phyloP scores from a whole-genome alignment of 257 asterid species.

The Solanum arcanum region DNA sequence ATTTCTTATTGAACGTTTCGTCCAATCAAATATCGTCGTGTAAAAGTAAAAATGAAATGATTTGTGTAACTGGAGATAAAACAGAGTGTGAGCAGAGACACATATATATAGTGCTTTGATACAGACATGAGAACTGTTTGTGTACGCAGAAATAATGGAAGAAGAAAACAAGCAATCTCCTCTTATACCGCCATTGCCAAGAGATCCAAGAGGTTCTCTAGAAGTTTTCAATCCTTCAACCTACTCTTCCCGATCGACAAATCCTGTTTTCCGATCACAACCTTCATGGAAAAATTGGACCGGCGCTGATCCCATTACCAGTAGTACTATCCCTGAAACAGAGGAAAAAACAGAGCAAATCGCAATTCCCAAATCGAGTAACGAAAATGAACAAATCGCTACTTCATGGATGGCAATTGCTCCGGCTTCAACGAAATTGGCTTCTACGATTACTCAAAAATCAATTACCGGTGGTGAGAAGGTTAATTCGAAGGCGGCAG shows the following conservation, averaged over 20 bases:
- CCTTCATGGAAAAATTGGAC: slow-evolving; percentile 46
- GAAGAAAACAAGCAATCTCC: slow-evolving; percentile 23
- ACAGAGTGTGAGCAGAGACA: not conserved
- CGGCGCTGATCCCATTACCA: not conserved
- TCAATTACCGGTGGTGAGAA: slow-evolving; percentile 9
- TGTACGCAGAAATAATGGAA: slow-evolving; percentile 38
- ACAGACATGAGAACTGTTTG: not conserved
- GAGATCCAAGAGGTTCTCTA: slow-evolving; percentile 74
- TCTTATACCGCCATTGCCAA: slow-evolving; percentile 38
- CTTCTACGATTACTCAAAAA: not conserved
- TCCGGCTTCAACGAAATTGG: not conserved
- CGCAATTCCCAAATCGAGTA: not conserved
- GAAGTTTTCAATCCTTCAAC: slow-evolving; percentile 80
- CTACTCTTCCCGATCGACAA: slow-evolving; percentile 11
- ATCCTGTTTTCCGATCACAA: slow-evolving; percentile 29
- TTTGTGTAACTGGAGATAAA: not conserved
- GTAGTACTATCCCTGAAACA: not conserved
- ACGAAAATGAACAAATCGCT: slow-evolving; percentile 3
- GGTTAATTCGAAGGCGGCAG: not conserved
- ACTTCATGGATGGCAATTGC: slow-evolving; percentile 79
- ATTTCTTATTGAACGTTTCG: accelerated
- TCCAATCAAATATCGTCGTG: not conserved
- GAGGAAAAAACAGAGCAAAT: not conserved
- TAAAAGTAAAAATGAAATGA: not conserved
- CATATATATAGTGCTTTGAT: not conserved